Conservation (phyloP, 2,329 filamentous ascomycete species). For the Colletotrichum sp. region DNA sequence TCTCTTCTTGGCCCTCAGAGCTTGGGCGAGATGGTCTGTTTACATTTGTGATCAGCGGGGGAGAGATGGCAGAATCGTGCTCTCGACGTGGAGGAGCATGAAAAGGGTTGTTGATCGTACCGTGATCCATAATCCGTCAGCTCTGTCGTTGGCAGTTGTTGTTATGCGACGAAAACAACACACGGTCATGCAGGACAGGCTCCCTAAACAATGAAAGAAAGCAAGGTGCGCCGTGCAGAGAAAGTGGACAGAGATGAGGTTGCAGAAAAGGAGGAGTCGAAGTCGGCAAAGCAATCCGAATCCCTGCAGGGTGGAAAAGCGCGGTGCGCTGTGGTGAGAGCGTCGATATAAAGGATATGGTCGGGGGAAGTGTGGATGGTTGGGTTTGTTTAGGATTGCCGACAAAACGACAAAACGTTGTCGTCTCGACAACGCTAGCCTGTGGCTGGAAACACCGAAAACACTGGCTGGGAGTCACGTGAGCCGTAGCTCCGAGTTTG, state of each 20-base stretch:
- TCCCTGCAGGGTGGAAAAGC: slow-evolving; percentile 15
- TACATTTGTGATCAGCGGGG: slow-evolving; percentile 25
- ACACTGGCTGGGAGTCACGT: background rate
- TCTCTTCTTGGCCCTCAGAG: slow-evolving; percentile 50
- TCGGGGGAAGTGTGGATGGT: slow-evolving; percentile 8
- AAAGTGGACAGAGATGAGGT: background rate
- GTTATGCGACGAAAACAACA: slow-evolving; percentile 24
- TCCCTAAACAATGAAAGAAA: slow-evolving; percentile 17
- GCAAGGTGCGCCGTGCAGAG: background rate
- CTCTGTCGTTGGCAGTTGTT: slow-evolving; percentile 5
- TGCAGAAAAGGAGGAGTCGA: background rate
- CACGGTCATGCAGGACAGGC: slow-evolving; percentile 9
- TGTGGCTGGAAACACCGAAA: background rate
- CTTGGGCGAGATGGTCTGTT: slow-evolving; percentile 36
- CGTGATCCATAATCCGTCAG: slow-evolving; percentile 18
- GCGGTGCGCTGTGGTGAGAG: slow-evolving; percentile 20
- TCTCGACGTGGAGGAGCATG: background rate
- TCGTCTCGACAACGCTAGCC: background rate
- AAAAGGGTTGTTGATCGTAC: background rate
- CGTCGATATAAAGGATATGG: slow-evolving; percentile 21
- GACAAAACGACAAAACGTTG: background rate
- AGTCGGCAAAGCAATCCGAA: background rate
- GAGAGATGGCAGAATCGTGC: slow-evolving; percentile 23
- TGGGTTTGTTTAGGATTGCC: background rate
- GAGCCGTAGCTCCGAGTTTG: background rate